phyloP scores from a whole-genome alignment of 306 rosid species.

The Boehmeria nivea region DNA sequence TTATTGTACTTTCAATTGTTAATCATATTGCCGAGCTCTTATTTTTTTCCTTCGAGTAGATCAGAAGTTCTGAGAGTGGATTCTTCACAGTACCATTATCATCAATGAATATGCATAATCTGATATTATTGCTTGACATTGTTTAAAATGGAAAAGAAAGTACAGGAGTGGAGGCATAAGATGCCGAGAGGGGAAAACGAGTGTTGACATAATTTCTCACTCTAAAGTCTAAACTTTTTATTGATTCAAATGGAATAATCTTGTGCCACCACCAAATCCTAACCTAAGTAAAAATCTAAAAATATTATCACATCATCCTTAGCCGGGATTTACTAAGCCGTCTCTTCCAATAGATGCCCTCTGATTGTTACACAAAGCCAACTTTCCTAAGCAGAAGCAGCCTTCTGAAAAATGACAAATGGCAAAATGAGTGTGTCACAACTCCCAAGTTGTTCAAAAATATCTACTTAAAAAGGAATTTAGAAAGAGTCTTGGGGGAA shows the following conservation, averaged over 20 bases:
- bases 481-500: too few species aligned
- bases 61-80: too few species aligned
- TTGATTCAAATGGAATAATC: constrained; percentile 12
- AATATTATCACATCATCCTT: background rate
- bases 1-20: too few species aligned
- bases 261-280: constrained; percentile 8
- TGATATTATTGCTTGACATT: too few species aligned
- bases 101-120: too few species aligned
- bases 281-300: constrained; percentile 15
- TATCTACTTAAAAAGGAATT: background rate
- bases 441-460: constrained; percentile 2
- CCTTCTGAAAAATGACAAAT: constrained; percentile 40
- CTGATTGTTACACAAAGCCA: background rate
- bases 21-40: too few species aligned
- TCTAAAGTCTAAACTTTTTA: background rate
- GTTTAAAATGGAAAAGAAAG: too few species aligned
- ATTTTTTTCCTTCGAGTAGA: too few species aligned
- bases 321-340: background rate
- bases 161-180: background rate
- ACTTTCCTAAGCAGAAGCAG: constrained; percentile 48
- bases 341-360: background rate
- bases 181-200: background rate
- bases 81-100: too few species aligned
- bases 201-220: background rate
- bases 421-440: background rate